Evolutionary conservation across 2,329 filamentous ascomycete species (phyloP), one percentile per base, ranked within the genome.

Genomic region (Phyllosticta paracitricarpa): DNA sequence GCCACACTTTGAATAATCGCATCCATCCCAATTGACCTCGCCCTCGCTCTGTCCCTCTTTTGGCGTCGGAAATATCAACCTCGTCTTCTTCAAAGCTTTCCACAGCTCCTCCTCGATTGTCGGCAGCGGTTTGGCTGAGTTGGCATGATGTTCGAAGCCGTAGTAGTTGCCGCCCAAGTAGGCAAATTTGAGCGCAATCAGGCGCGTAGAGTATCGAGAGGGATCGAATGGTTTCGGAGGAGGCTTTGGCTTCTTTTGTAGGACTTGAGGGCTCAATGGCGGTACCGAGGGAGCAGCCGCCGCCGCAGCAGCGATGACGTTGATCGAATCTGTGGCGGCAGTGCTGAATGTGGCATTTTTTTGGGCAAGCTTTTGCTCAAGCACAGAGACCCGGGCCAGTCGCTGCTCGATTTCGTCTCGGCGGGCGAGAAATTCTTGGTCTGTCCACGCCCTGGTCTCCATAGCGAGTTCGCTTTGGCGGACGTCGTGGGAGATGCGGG

Each of bases 31-130:
- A 73, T 89, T 87, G 26, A 97, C 75, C 55, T 65, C 63, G 19
- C 69, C 66, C 2, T 63, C 66, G n/a, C 26, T 40, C 56, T 51
- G 9, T 6, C 60, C 60, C 1, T 51, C 30, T 58, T 68, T 66
- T 9, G 67, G 65, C 10, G 82, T 77, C 22, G 91, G 89, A 64
- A 88, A 88, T 63, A 99, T 95, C 64, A 99, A 79, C 59, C 88
- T 84, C 4, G 89, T 84, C 74, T 89, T 93, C 61, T 87, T 85
- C 66, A 99, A 77, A 0, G 92, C 94, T 75, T 92, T 92, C 89
- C 91, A 99, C 56, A 99, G 72, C 74, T 92, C 89, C 75, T 96
- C 91, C 74, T 99, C 94, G 64, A 99, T 89, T 0, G 91, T 92
- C 4, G 93, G 86, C 64, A 89, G 73, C 3, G 84, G 84, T 4